Percentiles rank a stretch among this genome's conserved stretches.
Conservation (phyloP, 2,329 filamentous ascomycete genomes). For the Ceratocystiopsis minuta region DNA sequence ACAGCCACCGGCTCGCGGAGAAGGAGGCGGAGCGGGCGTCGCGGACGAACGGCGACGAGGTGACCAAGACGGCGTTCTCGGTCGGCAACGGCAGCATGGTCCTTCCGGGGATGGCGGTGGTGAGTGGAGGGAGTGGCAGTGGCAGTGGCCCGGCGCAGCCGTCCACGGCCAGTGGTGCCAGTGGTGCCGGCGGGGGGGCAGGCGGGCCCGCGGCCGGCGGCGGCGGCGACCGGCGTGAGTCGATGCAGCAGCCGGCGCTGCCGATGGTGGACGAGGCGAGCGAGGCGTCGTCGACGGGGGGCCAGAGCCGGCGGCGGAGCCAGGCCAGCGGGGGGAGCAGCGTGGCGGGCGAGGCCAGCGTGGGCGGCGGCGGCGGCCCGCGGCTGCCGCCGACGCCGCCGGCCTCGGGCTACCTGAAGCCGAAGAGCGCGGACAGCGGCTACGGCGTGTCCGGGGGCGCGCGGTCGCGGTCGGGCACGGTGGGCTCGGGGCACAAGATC, state of each 20-base stretch:
- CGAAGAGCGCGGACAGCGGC: conserved; percentile 29
- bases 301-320: conserved; percentile 29
- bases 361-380: conserved; percentile 5
- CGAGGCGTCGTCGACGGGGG: conserved; percentile 51
- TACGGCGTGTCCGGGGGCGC: conserved; percentile 19
- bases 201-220: background rate
- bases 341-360: no score
- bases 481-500: conserved; percentile 12
- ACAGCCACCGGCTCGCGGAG: conserved; percentile 19
- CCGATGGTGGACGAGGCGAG: conserved; percentile 85
- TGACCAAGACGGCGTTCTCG: background rate
- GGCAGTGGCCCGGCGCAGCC: no score
- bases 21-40: conserved; percentile 17
- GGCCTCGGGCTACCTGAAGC: conserved; percentile 21
- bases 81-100: background rate
- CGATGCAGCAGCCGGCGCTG: conserved; percentile 34
- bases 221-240: conserved; percentile 31
- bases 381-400: conserved; percentile 31
- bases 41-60: background rate
- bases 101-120: background rate
- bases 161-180: no score
- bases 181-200: no score
- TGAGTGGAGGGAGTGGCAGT: no score
- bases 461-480: conserved; percentile 12
- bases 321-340: no score